Evolutionary conservation across 768 basidiomycete genomes (phyloP), one percentile per base, ranked within the genome.

Genomic region (Boletus vinaceobasis): DNA sequence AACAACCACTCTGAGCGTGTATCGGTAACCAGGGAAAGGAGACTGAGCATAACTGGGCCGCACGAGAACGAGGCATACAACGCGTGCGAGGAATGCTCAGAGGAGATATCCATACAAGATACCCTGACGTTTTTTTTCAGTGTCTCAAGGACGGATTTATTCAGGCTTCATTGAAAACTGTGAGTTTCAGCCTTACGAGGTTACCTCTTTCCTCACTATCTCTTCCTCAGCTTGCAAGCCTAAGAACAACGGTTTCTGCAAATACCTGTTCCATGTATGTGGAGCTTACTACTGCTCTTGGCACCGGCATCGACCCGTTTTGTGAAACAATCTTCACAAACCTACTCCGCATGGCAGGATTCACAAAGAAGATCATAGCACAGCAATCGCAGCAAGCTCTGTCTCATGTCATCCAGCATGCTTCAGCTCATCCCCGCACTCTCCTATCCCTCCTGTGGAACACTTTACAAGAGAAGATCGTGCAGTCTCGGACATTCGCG

Each of bases 31-130:
- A 93, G 88, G 97, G 96, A n/a, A 96, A 84, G 73, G 96, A 99
- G 74, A 89, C 90, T 1, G 96, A 99, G 67, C 91, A 95, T 59
- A 99, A 99, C 62, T 99, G 96, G 96, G 78, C 82, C 40, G 74
- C 78, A 29, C 81, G 96, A 55, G 96, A 99, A 58, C 80, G 79
- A 60, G 79, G 88, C 10, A 78, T 95, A 57, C 77, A 82, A 40
- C 80, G 84, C 17, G 87, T 98, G 8, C 82, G 94, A 42, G 90
- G 94, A 17, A 93, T 97, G 90, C 73, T 98, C 52, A 88, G 86
- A 65, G 93, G 93, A 27, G 90, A 90, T 37, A 88, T 88, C 3
- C 85, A 90, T 67, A 68, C 75, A 32, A 82, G 88, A 52, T 93
- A 85, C 67, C 68, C 77, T 5, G 92, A 93, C 2, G 74, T 79